Conservation (phyloP, 805 yeast genomes). For the Metschnikowia proteae region DNA sequence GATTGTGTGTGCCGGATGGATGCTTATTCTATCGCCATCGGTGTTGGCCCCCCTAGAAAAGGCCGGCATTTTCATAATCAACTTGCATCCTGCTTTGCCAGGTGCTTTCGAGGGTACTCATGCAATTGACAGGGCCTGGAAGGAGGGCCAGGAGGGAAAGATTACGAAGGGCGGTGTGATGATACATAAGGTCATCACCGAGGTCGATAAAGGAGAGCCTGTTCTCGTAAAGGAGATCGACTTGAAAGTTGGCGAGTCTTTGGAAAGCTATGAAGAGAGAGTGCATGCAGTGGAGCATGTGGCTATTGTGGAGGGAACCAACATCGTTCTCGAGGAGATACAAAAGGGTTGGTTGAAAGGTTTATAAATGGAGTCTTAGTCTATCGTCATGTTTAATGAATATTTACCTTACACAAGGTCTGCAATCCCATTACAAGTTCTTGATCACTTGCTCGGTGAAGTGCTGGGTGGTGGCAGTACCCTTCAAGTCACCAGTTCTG, state of each 20-base stretch:
- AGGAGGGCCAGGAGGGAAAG: conserved; percentile 85
- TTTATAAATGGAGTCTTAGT: conserved; percentile 1
- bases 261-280: conserved; percentile 76
- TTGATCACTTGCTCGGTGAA: conserved; percentile 90
- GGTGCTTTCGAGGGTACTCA: conserved; percentile 96
- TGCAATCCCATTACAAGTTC: conserved; percentile 46
- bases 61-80: conserved; percentile 72
- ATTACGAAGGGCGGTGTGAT: conserved; percentile 82
- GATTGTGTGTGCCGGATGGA: conserved; percentile 98
- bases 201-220: conserved; percentile 93
- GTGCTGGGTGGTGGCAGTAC: conserved; percentile 81
- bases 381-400: conserved; percentile 12
- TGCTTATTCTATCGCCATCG: conserved; percentile 80
- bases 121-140: conserved; percentile 95
- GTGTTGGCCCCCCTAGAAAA: conserved; percentile 64
- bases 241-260: conserved; percentile 64
- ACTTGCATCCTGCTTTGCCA: conserved; percentile 95
- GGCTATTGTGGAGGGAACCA: conserved; percentile 92
- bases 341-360: conserved; percentile 5
- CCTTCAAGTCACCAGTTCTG: conserved; percentile 96
- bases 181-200: conserved; percentile 96
- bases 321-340: conserved; percentile 48
- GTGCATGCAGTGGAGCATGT: conserved; percentile 82
- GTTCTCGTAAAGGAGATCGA: conserved; percentile 75
- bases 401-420: conserved; percentile 8